These are phyloP conservation scores for Porogramme epimiltina DNA, from an alignment of 1,284 basidiomycete species.

Conservation along the genomic window DNA sequence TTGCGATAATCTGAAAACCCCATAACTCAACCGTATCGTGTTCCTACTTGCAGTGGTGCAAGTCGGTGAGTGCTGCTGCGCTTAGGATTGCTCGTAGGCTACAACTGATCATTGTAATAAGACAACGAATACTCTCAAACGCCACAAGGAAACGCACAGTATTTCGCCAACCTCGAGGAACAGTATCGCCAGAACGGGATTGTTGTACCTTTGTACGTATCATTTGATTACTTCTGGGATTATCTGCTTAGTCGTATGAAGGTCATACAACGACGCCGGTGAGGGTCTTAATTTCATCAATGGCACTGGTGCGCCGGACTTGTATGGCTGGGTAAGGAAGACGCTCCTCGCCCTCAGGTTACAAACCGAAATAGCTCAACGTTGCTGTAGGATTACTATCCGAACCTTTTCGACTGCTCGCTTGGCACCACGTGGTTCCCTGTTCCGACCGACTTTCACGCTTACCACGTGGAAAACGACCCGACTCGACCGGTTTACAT, in stretches of 20 bases:
- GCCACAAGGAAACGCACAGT: slow-evolving; percentile 50
- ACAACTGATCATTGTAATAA: slow-evolving; percentile 24
- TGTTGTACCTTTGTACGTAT: slow-evolving; percentile 57
- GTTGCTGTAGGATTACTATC: slow-evolving; percentile 58
- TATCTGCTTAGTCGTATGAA: neutral
- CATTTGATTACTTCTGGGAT: no score
- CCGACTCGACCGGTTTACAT: slow-evolving; percentile 66
- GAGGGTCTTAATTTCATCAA: slow-evolving; percentile 65
- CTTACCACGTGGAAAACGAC: slow-evolving; percentile 59
- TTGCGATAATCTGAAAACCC: neutral
- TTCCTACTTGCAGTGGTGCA: slow-evolving; percentile 53
- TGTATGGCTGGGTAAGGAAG: slow-evolving; percentile 48
- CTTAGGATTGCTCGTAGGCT: slow-evolving; percentile 7
- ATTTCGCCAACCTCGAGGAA: slow-evolving; percentile 65
- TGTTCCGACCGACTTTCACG: slow-evolving; percentile 56
- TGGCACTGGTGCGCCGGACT: slow-evolving; percentile 59
- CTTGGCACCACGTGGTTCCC: slow-evolving; percentile 61
- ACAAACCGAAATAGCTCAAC: neutral
- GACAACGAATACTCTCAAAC: slow-evolving; percentile 61
- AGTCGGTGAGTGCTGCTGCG: slow-evolving; percentile 45
- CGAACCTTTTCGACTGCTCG: slow-evolving; percentile 75
- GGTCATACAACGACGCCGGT: slow-evolving; percentile 71
- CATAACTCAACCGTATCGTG: no score
- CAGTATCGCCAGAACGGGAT: slow-evolving; percentile 59
- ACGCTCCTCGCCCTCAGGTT: no score